A percentile compares a stretch with the other conserved stretches of the same genome.
Evolutionary conservation across 2,329 filamentous ascomycete species (phyloP).

Genomic region (Talaromyces atroroseus): DNA sequence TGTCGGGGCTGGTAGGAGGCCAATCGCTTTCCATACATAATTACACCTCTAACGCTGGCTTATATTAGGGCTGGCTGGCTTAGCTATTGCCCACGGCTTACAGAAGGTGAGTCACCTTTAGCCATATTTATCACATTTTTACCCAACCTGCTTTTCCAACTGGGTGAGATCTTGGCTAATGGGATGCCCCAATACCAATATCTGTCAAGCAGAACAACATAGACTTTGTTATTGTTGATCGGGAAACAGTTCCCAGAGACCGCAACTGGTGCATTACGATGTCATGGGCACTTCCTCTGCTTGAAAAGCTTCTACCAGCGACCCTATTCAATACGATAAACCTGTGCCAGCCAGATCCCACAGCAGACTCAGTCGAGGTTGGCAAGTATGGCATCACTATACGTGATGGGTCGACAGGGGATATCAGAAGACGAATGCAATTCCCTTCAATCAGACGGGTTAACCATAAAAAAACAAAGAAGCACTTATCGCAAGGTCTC

Average conservation of each 20-base stretch:
- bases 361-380: not conserved
- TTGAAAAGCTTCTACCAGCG: slow-evolving; percentile 9
- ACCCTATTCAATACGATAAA: slow-evolving; percentile 2
- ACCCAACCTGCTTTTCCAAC: not conserved
- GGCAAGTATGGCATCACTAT: slow-evolving; percentile 1
- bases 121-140: no score
- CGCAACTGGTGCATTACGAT: slow-evolving; percentile 10
- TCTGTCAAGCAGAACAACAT: not conserved
- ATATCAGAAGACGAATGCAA: not conserved
- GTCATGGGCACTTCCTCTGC: slow-evolving; percentile 2
- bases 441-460: slow-evolving; percentile 3
- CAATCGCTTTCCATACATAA: not conserved
- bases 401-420: slow-evolving; percentile 1
- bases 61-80: not conserved
- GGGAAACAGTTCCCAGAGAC: slow-evolving; percentile 6
- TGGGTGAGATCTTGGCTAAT: not conserved
- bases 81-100: slow-evolving; percentile 7
- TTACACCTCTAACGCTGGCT: not conserved
- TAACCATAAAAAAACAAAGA: slow-evolving; percentile 7
- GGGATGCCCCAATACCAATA: not conserved
- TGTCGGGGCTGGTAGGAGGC: slow-evolving; percentile 5
- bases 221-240: slow-evolving; percentile 8
- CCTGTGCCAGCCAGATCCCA: slow-evolving; percentile 4
- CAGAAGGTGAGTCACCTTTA: slow-evolving; percentile 3
- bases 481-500: not conserved